Base-by-base conservation (phyloP, 257 asterid genomes). In the Solanum corneliomulleri region DNA sequence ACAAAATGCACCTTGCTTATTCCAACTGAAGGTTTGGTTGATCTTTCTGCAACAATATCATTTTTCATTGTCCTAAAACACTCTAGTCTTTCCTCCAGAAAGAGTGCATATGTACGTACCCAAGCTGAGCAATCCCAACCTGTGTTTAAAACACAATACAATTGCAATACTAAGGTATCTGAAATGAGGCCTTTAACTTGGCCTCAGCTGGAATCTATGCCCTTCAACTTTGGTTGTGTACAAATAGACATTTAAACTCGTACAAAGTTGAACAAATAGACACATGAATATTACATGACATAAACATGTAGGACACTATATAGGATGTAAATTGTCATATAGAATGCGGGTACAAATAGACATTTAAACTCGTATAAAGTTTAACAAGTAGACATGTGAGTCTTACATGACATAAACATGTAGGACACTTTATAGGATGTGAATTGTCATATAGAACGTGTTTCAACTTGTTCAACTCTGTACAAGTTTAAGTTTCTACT, bases 111-210 rank as follows among this genome's bases (percentile, higher is more conserved):
- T 16, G 98, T 88, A 18, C 99, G 91, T 2, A 95, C 93, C 98
- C 99, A 96, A 45, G 96, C 95, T 41, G 98, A 93, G 91, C 99
- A 96, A 89, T 96, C 99, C 98, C 98, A 96, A 78, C 98, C 98
- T 96, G 93, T 92, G 92, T n/a, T 84, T 35, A 21, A 25, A 35
- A 37, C 35, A 35, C 16, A 8, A 10, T n/a, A 77, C 58, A 25
- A 25, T 44, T n/a, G n/a, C 14, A 6, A 44, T 42, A 25, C 56
- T 42, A 44, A 74, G 7, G 31, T 11, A 74, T 12, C 42, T 4
- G 29, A 74, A 71, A 39, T 45, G 3, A 78, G n/a, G 29, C 68
- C 27, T 60, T 60, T 60, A 21, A 21, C 29, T 21, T 60, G 68
- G 13, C 68, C 27, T 21, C 27, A 21, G 13, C 1, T 60, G 68